phyloP scores from a whole-genome alignment of 345 rosid genomes.

The Hypericum perforatum region DNA sequence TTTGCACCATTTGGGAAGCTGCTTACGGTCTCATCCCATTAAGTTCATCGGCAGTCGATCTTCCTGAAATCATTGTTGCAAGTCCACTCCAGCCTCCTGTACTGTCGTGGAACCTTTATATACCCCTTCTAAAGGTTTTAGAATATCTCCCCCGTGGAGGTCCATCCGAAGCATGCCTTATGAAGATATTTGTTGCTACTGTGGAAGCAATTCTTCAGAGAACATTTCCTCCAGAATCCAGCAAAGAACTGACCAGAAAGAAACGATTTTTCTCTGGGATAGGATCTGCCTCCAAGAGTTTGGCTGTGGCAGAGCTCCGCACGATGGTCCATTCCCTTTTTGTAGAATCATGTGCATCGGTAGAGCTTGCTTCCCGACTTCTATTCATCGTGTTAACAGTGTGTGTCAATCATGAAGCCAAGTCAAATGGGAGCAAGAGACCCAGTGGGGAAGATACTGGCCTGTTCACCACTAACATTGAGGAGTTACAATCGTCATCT shows the following conservation, averaged over 20 bases:
- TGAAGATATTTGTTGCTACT: conserved; percentile 94
- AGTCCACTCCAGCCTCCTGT: conserved; percentile 87
- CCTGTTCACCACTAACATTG: conserved; percentile 29
- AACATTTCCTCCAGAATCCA: conserved; percentile 67
- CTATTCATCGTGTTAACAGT: conserved; percentile 93
- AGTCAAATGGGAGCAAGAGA: conserved; percentile 62
- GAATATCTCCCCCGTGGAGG: conserved; percentile 98
- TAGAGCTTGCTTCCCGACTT: conserved; percentile 87
- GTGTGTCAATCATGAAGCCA: conserved; percentile 96
- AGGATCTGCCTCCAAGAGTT: conserved; percentile 71
- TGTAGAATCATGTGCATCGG: conserved; percentile 77
- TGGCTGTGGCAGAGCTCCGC: conserved; percentile 93
- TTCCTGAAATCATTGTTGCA: conserved; percentile 90
- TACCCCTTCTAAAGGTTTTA: conserved; percentile 92
- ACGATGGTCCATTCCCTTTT: conserved; percentile 95
- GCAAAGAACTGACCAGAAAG: conserved; percentile 42
- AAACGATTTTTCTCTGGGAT: conserved; percentile 37
- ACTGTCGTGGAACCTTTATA: conserved; percentile 88
- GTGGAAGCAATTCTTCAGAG: conserved; percentile 86
- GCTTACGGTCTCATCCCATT: conserved; percentile 92
- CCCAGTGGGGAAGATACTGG: conserved; percentile 43
- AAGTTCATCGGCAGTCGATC: conserved; percentile 94
- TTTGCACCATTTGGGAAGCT: conserved; percentile 99
- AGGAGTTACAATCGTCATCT: conserved; percentile 25
- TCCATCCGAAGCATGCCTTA: conserved; percentile 96